Base-by-base conservation (phyloP, 176 grass and related monocot genomes). In the Dendrocalamus sinicus region DNA sequence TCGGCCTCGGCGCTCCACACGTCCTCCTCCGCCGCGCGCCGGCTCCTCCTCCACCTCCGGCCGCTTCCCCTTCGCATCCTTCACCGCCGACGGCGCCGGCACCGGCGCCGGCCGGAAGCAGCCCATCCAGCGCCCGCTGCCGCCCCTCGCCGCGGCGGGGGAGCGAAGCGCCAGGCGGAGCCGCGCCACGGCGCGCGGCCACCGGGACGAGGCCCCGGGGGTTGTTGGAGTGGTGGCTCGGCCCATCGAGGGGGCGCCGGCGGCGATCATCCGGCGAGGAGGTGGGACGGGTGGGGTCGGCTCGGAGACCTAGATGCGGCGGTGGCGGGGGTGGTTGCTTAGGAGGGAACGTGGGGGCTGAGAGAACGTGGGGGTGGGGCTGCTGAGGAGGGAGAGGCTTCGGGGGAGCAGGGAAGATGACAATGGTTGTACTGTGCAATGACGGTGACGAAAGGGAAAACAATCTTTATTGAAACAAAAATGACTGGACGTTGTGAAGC, bases 1-100 rank as follows among this genome's bases (percentile, higher is more conserved):
- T 92, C 92, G 1, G 90, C 89, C 37, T 59, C 73, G 4, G 88
- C 83, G 58, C 92, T 95, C 96, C 96, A 98, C 32, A 94, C 71
- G 67, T 98, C 96, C 61, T 95, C 88, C 91, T 28, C 88, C 96
- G 76, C 91, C 87, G 46, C 59, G 86, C 24, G 90, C 84, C 17
- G 89, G 87, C 85, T 97, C 90, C 58, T 74, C 70, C 72, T 95
- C 91, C 76, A 98, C 52, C 81, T 87, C 88, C 61, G 72, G 82
- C 65, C 37, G 76, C 79, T 89, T 92, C 66, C 73, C 86, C 88
- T 86, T 94, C 26, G 69, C 81, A 44, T 91, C 90, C 52, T 75
- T 79, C 88, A 83, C 69, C 28, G 62, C 44, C 54, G 70, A 76
- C 51, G 54, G 8, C 43, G 70, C 63, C 37, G 88, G 90, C 74